Evolutionary conservation across 768 basidiomycete genomes (phyloP).

Genomic region (Agrocybe chaxingu): DNA sequence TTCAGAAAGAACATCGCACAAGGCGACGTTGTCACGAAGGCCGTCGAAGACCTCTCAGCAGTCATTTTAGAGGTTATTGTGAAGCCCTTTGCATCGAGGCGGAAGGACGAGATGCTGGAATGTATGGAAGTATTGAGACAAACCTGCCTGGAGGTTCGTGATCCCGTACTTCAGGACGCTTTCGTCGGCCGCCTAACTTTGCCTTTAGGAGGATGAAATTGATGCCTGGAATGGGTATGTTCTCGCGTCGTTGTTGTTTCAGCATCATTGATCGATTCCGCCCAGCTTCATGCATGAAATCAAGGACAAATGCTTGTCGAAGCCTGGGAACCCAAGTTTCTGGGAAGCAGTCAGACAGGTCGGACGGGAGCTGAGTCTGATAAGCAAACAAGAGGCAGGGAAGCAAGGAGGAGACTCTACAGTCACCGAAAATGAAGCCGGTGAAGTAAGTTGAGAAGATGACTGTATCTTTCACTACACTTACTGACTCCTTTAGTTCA

Average conservation of each 20-base stretch:
- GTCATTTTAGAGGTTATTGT: slow-evolving; percentile 71
- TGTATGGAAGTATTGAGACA: slow-evolving; percentile 70
- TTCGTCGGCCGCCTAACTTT: neutral
- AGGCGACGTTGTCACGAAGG: slow-evolving; percentile 82
- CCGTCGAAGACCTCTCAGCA: slow-evolving; percentile 72
- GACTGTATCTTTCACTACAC: neutral
- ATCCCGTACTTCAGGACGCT: neutral
- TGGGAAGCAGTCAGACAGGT: slow-evolving; percentile 54
- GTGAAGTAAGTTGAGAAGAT: slow-evolving; percentile 36
- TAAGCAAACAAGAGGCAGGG: slow-evolving; percentile 60
- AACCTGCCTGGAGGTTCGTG: slow-evolving; percentile 58
- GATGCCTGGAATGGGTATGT: slow-evolving; percentile 77
- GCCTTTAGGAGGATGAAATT: slow-evolving; percentile 71
- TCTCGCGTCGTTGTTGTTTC: neutral
- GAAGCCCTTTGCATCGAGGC: slow-evolving; percentile 66
- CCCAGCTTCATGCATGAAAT: slow-evolving; percentile 61
- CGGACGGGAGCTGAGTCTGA: slow-evolving; percentile 58
- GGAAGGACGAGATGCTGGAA: slow-evolving; percentile 67
- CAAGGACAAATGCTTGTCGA: slow-evolving; percentile 48
- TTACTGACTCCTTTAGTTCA: neutral
- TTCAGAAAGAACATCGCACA: slow-evolving; percentile 67
- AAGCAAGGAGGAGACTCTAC: slow-evolving; percentile 54
- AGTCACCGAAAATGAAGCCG: slow-evolving; percentile 52
- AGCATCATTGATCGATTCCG: neutral
- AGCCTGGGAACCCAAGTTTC: slow-evolving; percentile 64